Base-by-base conservation (phyloP, 805 yeast species). In the Groenewaldozyma salmanticensis region DNA sequence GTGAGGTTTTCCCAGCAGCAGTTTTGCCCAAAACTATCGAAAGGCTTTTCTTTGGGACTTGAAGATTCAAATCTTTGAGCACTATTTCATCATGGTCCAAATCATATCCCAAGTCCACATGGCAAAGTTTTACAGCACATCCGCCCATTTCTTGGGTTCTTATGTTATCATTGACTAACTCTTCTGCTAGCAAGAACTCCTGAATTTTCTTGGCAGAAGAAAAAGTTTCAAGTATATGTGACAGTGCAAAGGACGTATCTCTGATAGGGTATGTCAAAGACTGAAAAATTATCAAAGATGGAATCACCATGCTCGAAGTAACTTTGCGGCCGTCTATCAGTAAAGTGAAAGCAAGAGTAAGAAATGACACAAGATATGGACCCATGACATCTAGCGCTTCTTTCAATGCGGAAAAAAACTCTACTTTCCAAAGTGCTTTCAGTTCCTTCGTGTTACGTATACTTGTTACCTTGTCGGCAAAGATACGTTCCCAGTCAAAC, bases 401-500 rank as follows among this genome's bases (percentile, higher is more conserved):
- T 21, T 82, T 72, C 35, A 79, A 60, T 1, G 94, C 88, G 52
- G 73, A 72, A 54, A 79, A 5, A 15, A 37, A 5, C n/a, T 27
- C 75, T 68, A 85, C 79, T 52, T 66, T 75, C 52, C 71, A 77
- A 62, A 90, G 71, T 50, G 82, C 86, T 21, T 70, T 69, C 59
- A 87, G 71, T 61, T 87, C 96, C 53, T 79, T 79, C 35, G 85
- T 84, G 55, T 88, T 85, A 70, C 98, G 81, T 20, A 88, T 94
- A 54, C 76, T 64, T 46, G 74, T 74, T 43, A 92, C 67, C 53
- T 79, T 81, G 22, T 69, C 71, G 54, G 74, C 73, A 59, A 84
- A 88, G 3, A 96, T 94, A 21, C 58, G 64, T 64, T 90, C 98
- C 98, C 98, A 90, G 2, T 92, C 94, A 55, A 88, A 90, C 40